Evolutionary conservation across 2,329 filamentous ascomycete genomes (phyloP), one percentile per base, ranked within the genome.

Genomic region (Neonectria faginata): DNA sequence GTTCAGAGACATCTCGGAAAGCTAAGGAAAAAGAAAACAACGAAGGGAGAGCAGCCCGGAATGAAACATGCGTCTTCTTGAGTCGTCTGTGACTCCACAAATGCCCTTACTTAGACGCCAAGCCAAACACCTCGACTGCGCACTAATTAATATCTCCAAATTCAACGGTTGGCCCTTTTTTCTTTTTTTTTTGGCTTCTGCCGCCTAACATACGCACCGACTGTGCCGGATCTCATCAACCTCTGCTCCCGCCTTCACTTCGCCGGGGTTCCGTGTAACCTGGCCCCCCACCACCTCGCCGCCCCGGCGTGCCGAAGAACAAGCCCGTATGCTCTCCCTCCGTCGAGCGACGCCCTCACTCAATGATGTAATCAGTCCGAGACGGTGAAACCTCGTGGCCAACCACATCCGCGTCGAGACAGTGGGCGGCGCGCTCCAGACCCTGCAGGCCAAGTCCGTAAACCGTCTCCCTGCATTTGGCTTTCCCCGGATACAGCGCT

Each of bases 371-470:
- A 39, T 67, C 57, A 53, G 60, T 64, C 68, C 67, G 66, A 64
- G 55, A 55, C 68, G 58, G 60, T 72, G 64, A 68, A 64, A 65
- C 61, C 55, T 72, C 31, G 58, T 68, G 60, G 60, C 57, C 55
- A 62, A 50, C 48, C 31, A 54, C 62, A 52, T 45, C 51, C 56
- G 36, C 48, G 47, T 55, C 41, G 56, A 47, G 58, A 54, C 47
- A 44, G 58, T 44, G 54, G 54, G 36, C 39, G 25, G 60, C 51
- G 65, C 57, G 65, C 22, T 55, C 14, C 36, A 39, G 14, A 14
- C 36, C 42, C 48, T 52, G 66, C 42, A 58, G 60, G 31, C 22
- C 22, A 54, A 39, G 14, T 11, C 39, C 12, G 29, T 41, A 18
- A 41, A 20, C 25, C 39, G 31, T 22, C 33, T 51, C n/a, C 59